Percentiles rank a stretch among this genome's conserved stretches.
phyloP scores from a whole-genome alignment of 2,329 filamentous ascomycete species.

The Fusarium sp. region DNA sequence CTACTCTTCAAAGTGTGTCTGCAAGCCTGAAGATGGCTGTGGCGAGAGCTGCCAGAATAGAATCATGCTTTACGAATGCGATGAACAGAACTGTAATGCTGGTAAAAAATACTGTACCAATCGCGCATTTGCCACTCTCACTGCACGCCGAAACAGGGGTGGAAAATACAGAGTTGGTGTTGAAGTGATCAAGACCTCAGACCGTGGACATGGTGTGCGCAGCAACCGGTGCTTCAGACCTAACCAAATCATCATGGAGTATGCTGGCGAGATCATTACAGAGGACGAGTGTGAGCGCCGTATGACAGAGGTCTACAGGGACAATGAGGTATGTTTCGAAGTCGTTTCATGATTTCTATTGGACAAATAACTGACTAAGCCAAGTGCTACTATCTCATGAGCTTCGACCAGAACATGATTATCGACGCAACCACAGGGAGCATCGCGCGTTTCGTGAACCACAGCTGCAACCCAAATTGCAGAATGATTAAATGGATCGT shows the following conservation, averaged over 20 bases:
- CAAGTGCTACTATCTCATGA: slow-evolving; percentile 99
- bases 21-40: slow-evolving; percentile 82
- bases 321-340: slow-evolving; percentile 79
- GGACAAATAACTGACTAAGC: slow-evolving; percentile 25
- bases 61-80: slow-evolving; percentile 98
- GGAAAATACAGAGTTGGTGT: slow-evolving; percentile 93
- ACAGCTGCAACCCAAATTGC: slow-evolving; percentile 96
- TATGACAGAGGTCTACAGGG: slow-evolving; percentile 93
- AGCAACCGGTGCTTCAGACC: slow-evolving; percentile 89
- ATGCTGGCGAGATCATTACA: slow-evolving; percentile 97
- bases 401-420: slow-evolving; percentile 98
- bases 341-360: slow-evolving; percentile 1
- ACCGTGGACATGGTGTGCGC: slow-evolving; percentile 91
- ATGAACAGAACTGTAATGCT: slow-evolving; percentile 87
- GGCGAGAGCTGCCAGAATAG: slow-evolving; percentile 93
- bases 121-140: slow-evolving; percentile 86
- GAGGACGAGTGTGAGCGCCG: slow-evolving; percentile 92
- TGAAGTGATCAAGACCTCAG: slow-evolving; percentile 90
- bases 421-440: slow-evolving; percentile 97
- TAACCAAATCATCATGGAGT: slow-evolving; percentile 97
- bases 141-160: slow-evolving; percentile 79
- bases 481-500: slow-evolving; percentile 99
- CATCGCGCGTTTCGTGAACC: slow-evolving; percentile 97
- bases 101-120: slow-evolving; percentile 83
- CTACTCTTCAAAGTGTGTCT: slow-evolving; percentile 83